phyloP scores from a whole-genome alignment of 1,139 yeast species.

The Wickerhamomyces sp. region DNA sequence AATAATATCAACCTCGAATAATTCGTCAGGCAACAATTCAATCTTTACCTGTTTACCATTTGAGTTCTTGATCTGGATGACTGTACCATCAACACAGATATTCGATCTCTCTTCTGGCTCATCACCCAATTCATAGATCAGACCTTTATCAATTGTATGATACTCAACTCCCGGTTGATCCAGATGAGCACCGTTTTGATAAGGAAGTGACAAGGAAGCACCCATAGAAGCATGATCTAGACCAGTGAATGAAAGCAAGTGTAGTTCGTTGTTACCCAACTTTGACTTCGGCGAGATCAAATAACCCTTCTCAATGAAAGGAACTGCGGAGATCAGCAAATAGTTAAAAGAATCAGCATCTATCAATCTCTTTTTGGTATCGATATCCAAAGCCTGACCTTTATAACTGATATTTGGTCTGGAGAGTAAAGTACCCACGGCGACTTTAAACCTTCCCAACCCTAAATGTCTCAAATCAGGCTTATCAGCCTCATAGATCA shows the following conservation, averaged over 20 bases:
- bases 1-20: constrained; percentile 2
- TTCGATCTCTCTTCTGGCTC: constrained; percentile 5
- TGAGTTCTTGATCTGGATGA: constrained; percentile 6
- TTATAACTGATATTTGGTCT: constrained; percentile 42
- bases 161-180: constrained; percentile 41
- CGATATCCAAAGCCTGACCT: constrained; percentile 31
- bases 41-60: constrained; percentile 8
- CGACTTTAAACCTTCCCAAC: constrained; percentile 58
- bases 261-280: constrained; percentile 44
- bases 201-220: constrained; percentile 52
- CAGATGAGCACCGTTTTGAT: constrained; percentile 53
- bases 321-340: constrained; percentile 57
- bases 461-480: constrained; percentile 65
- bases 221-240: constrained; percentile 18
- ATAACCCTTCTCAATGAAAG: constrained; percentile 63
- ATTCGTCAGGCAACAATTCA: background rate
- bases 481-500: constrained; percentile 75
- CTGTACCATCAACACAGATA: constrained; percentile 13
- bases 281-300: constrained; percentile 68
- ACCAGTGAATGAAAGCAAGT: constrained; percentile 49
- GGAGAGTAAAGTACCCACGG: constrained; percentile 53
- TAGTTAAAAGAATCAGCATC: constrained; percentile 44
- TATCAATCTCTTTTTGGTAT: constrained; percentile 5
- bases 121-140: constrained; percentile 26
- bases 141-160: constrained; percentile 28